These are phyloP conservation scores for Zymoseptoria tritici DNA, from an alignment of 2,329 filamentous ascomycete genomes.

Conservation along the genomic window DNA sequence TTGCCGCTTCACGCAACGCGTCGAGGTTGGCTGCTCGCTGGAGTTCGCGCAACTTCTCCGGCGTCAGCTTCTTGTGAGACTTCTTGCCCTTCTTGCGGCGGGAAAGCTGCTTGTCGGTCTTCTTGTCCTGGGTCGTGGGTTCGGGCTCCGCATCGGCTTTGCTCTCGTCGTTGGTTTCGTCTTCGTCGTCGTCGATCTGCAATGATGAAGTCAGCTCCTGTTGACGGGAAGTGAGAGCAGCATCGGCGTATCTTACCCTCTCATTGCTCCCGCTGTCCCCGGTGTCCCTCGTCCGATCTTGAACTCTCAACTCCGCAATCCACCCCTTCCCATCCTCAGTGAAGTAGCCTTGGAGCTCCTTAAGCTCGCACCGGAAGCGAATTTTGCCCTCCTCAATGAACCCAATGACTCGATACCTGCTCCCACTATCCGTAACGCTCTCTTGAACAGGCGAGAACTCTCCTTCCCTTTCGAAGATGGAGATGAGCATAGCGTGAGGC, in stretches of 20 bases:
- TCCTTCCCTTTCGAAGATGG: not conserved
- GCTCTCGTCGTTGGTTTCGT: not conserved
- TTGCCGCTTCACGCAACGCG: not conserved
- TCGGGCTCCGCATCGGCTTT: not conserved
- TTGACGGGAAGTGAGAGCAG: not conserved
- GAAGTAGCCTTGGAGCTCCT: not conserved
- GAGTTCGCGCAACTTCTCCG: not conserved
- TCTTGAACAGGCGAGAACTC: not conserved
- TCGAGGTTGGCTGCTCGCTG: not conserved
- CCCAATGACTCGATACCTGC: not conserved
- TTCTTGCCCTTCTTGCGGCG: not conserved
- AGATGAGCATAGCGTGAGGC: not conserved
- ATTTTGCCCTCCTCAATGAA: not conserved
- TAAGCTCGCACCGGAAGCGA: not conserved
- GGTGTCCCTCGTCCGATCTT: not conserved
- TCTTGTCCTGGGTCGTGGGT: not conserved
- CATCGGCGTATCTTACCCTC: not conserved
- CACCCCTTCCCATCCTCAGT: not conserved
- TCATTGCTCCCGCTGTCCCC: not conserved
- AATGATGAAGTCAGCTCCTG: not conserved
- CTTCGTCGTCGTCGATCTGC: not conserved
- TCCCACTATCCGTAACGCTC: not conserved
- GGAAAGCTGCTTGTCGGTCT: not conserved
- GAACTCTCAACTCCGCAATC: not conserved
- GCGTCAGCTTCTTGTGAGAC: not conserved